Evolutionary conservation across 1,284 basidiomycete species (phyloP).

Genomic region (Ustilago trichophora): DNA sequence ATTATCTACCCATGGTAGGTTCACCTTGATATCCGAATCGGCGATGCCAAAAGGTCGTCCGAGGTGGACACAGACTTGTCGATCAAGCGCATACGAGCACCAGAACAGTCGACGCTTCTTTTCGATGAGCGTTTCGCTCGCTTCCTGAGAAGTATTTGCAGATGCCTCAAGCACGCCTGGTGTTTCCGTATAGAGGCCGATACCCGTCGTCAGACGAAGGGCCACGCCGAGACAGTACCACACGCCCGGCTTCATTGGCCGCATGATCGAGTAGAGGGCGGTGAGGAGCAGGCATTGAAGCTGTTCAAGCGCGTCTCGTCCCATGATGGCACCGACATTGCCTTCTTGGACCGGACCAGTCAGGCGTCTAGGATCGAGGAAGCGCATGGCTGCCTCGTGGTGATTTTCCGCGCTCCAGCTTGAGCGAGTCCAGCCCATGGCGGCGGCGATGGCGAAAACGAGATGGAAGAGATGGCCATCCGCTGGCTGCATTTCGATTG

Average conservation of each 20-base stretch:
- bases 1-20: constrained; percentile 36
- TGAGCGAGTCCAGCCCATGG: constrained; percentile 45
- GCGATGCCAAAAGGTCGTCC: constrained; percentile 47
- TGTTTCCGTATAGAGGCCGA: constrained; percentile 40
- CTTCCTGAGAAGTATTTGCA: constrained; percentile 9
- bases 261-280: constrained; percentile 50
- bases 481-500: constrained; percentile 46
- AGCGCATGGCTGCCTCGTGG: constrained; percentile 49
- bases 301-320: constrained; percentile 45
- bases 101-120: constrained; percentile 45
- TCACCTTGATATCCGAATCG: constrained; percentile 46
- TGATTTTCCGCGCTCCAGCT: constrained; percentile 49
- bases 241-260: constrained; percentile 45
- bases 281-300: constrained; percentile 45
- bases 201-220: constrained; percentile 40
- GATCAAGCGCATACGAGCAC: constrained; percentile 48
- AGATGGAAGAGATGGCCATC: constrained; percentile 52
- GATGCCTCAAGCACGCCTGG: constrained; percentile 32
- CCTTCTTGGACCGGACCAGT: constrained; percentile 19
- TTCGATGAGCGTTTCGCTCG: constrained; percentile 31
- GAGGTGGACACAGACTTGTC: constrained; percentile 47
- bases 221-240: constrained; percentile 50
- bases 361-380: constrained; percentile 33
- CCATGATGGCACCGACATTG: constrained; percentile 47
- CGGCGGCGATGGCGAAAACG: constrained; percentile 46